phyloP scores from a whole-genome alignment of 2,329 filamentous ascomycete species.

The Seiridium unicorne region DNA sequence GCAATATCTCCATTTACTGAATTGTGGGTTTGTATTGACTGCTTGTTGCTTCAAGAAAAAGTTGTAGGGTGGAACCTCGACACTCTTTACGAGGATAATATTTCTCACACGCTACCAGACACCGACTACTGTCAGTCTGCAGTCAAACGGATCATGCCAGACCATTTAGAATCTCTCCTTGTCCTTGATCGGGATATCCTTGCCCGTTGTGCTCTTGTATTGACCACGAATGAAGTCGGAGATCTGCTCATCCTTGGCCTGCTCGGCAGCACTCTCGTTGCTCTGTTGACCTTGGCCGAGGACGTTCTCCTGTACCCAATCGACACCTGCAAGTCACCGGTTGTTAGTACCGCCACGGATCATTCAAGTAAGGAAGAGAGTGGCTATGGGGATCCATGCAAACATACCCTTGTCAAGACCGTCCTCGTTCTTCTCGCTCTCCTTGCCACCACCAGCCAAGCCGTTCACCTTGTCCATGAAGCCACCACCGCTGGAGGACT shows the following conservation, averaged over 20 bases:
- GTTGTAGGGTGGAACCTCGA: no score
- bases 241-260: slow-evolving; percentile 81
- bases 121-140: background rate
- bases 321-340: slow-evolving; percentile 55
- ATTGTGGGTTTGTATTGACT: no score
- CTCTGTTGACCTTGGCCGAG: slow-evolving; percentile 68
- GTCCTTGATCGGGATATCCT: slow-evolving; percentile 68
- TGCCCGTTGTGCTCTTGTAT: slow-evolving; percentile 69
- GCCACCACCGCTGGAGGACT: slow-evolving; percentile 47
- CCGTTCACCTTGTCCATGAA: slow-evolving; percentile 70
- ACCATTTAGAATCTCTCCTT: slow-evolving; percentile 48
- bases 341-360: no score
- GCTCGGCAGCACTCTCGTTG: slow-evolving; percentile 72
- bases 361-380: no score
- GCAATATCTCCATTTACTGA: no score
- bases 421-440: slow-evolving; percentile 82
- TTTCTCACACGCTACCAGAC: no score
- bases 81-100: no score
- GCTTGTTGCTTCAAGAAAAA: no score
- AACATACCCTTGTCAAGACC: slow-evolving; percentile 72
- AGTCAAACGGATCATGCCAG: background rate
- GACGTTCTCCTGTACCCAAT: slow-evolving; percentile 75
- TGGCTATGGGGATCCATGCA: no score
- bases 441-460: slow-evolving; percentile 67
- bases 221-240: slow-evolving; percentile 67